Conservation (phyloP, 148 eudicot species). For the Vaccinium myrtillus region DNA sequence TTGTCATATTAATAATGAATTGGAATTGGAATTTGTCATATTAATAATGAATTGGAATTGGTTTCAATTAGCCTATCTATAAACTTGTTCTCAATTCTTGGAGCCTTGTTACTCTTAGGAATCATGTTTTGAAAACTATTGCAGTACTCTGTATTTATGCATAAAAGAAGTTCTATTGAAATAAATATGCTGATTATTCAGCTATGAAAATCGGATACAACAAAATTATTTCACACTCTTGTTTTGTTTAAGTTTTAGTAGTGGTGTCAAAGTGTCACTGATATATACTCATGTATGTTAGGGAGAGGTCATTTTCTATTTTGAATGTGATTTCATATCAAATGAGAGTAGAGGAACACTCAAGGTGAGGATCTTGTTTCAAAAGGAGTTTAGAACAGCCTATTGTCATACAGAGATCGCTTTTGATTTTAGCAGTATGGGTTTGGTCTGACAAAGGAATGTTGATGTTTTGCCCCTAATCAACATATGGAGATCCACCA, state of each 20-base stretch:
- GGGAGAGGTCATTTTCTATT: neutral
- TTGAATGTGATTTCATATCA: neutral
- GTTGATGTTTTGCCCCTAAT: neutral
- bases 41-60: neutral
- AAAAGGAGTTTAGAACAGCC: neutral
- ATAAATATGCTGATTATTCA: neutral
- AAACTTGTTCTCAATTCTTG: neutral
- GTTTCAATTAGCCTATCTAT: neutral
- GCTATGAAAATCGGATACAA: neutral
- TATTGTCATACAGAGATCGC: neutral
- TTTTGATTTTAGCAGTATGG: neutral
- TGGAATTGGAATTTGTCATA: neutral
- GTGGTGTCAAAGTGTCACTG: neutral
- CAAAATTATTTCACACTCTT: neutral
- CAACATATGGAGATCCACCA: slow-evolving; percentile 7
- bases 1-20: neutral
- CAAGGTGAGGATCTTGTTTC: neutral
- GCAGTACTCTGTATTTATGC: neutral
- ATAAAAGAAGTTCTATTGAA: neutral
- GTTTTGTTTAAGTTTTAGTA: neutral
- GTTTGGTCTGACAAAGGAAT: neutral
- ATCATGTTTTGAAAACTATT: neutral
- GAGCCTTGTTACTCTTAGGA: neutral
- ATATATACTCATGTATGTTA: neutral
- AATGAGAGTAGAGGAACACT: slow-evolving; percentile 5